A percentile compares a stretch with the other conserved stretches of the same genome.
Evolutionary conservation across 257 asterid genomes (phyloP).

Genomic region (Solanum sejunctum): DNA sequence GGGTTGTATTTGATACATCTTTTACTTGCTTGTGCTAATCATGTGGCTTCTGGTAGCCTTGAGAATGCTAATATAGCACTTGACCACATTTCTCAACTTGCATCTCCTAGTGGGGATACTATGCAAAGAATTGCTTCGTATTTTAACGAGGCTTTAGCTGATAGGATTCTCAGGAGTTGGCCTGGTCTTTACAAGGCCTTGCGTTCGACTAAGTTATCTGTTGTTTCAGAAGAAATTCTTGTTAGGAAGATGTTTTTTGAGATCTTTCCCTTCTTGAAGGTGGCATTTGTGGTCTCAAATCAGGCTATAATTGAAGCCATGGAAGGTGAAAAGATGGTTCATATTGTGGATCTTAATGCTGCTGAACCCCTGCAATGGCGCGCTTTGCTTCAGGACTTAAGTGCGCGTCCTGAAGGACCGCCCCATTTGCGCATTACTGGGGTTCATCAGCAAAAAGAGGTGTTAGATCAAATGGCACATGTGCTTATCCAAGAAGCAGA

Average conservation of each 20-base stretch:
- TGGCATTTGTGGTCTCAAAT: conserved; percentile 64
- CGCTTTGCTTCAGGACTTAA: conserved; percentile 73
- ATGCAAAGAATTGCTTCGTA: conserved; percentile 90
- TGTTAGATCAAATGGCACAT: conserved; percentile 73
- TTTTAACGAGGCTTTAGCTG: conserved; percentile 77
- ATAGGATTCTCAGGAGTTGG: conserved; percentile 66
- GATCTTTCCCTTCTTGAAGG: conserved; percentile 64
- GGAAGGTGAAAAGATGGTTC: conserved; percentile 97
- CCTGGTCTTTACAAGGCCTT: conserved; percentile 79
- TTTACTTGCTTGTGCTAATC: conserved; percentile 72
- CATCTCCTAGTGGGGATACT: conserved; percentile 79
- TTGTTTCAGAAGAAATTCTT: conserved; percentile 50
- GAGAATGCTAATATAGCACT: conserved; percentile 82
- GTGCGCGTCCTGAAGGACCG: conserved; percentile 97
- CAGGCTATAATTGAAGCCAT: conserved; percentile 85
- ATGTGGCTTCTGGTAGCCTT: conserved; percentile 61
- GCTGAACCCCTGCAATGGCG: conserved; percentile 79
- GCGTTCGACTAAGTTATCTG: conserved; percentile 33
- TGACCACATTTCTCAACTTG: conserved; percentile 79
- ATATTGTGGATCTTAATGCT: conserved; percentile 65
- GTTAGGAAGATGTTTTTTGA: conserved; percentile 70
- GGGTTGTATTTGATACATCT: conserved; percentile 75
- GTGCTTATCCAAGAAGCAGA: conserved; percentile 71
- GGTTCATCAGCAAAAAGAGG: conserved; percentile 57
- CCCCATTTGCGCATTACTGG: conserved; percentile 90